Percentiles rank a stretch among this genome's conserved stretches.
phyloP scores from a whole-genome alignment of 2,329 filamentous ascomycete species.

The Podosphaera aphanis region DNA sequence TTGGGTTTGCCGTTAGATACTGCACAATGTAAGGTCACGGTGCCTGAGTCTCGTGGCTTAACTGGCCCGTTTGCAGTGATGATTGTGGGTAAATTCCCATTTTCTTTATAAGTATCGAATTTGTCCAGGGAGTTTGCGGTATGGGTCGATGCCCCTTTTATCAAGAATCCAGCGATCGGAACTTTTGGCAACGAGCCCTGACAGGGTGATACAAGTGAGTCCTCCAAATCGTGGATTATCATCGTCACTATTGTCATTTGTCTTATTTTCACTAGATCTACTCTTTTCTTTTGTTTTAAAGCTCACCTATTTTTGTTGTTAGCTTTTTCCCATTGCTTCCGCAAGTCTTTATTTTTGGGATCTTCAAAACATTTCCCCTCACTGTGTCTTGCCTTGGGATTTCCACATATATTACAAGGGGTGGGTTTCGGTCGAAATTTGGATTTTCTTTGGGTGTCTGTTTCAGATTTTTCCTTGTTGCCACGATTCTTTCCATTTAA shows the following conservation, averaged over 20 bases:
- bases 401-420: not conserved
- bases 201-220: not conserved
- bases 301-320: not conserved
- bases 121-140: not conserved
- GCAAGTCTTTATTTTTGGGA: not conserved
- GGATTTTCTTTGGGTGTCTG: not conserved
- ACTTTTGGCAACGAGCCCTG: not conserved
- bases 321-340: not conserved
- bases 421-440: not conserved
- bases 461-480: not conserved
- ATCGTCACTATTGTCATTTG: not conserved
- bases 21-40: not conserved
- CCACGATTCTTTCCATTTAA: not conserved
- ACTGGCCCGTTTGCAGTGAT: not conserved
- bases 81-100: not conserved
- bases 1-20: not conserved
- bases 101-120: not conserved
- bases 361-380: slow-evolving; percentile 1
- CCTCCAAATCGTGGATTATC: not conserved
- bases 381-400: not conserved
- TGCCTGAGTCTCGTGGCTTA: not conserved
- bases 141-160: not conserved
- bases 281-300: not conserved
- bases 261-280: not conserved
- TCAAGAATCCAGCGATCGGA: not conserved